Conservation (phyloP, 2,329 filamentous ascomycete species). For the Tolypocladium endophyticum region DNA sequence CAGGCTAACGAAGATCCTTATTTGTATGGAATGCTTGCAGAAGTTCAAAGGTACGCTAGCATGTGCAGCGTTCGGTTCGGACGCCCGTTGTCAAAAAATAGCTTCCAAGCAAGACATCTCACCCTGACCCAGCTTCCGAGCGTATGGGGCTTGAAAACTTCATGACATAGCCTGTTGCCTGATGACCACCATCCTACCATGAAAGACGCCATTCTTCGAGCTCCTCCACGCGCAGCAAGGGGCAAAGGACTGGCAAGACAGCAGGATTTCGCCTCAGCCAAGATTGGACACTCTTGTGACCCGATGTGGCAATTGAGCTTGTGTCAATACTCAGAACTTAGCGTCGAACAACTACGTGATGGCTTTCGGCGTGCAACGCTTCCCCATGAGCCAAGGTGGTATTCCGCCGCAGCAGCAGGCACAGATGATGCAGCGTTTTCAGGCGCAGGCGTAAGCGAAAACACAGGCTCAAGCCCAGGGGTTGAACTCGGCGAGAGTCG, state of each 20-base stretch:
- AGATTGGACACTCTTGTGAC: neutral
- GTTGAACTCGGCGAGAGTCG: no score
- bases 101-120: neutral
- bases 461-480: conserved; percentile 5
- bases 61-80: neutral
- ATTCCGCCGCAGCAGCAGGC: conserved; percentile 33
- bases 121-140: neutral
- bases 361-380: conserved; percentile 40
- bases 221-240: no score
- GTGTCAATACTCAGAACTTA: conserved; percentile 43
- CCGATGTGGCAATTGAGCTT: neutral
- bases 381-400: conserved; percentile 42
- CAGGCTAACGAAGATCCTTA: no score
- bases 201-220: no score
- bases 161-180: neutral
- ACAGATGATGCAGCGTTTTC: conserved; percentile 2
- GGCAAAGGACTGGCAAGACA: neutral
- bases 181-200: neutral
- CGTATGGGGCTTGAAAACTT: neutral
- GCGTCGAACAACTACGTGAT: conserved; percentile 36
- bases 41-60: neutral
- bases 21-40: neutral
- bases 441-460: conserved; percentile 5
- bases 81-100: neutral
- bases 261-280: neutral